Conservation (phyloP, 768 basidiomycete genomes). For the Pisolithus marmoratus region DNA sequence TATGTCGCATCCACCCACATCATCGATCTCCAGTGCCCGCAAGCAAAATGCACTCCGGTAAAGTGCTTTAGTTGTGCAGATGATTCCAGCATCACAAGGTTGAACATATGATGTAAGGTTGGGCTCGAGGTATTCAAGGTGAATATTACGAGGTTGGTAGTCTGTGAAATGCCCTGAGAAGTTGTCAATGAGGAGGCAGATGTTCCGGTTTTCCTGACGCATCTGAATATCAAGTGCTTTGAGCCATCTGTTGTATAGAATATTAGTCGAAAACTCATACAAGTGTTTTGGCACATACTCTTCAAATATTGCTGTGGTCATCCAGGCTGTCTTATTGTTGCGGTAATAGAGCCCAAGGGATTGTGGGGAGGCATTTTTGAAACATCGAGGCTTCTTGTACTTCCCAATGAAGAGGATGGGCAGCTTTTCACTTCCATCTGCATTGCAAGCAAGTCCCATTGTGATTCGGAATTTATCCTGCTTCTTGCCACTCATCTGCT, state of each 20-base stretch:
- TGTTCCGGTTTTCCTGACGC: slow-evolving; percentile 3
- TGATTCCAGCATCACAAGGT: slow-evolving; percentile 2
- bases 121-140: background rate
- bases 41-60: background rate
- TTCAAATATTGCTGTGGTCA: slow-evolving; percentile 31
- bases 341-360: background rate
- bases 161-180: slow-evolving; percentile 1
- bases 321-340: slow-evolving; percentile 24
- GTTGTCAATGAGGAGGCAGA: slow-evolving; percentile 7
- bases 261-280: background rate
- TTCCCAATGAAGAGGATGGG: background rate
- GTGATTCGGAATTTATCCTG: slow-evolving; percentile 10
- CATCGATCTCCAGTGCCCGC: slow-evolving; percentile 25
- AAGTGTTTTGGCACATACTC: slow-evolving; percentile 18
- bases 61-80: slow-evolving; percentile 21
- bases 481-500: slow-evolving; percentile 14
- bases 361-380: background rate
- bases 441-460: slow-evolving; percentile 2
- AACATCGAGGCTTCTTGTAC: background rate
- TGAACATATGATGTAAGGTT: background rate
- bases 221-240: slow-evolving; percentile 13
- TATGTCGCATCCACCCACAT: slow-evolving; percentile 27
- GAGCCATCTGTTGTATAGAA: slow-evolving; percentile 16
- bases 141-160: slow-evolving; percentile 4
- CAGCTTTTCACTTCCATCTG: slow-evolving; percentile 3